phyloP scores from a whole-genome alignment of 495 filamentous ascomycete genomes.

The Penicillium chermesinum region DNA sequence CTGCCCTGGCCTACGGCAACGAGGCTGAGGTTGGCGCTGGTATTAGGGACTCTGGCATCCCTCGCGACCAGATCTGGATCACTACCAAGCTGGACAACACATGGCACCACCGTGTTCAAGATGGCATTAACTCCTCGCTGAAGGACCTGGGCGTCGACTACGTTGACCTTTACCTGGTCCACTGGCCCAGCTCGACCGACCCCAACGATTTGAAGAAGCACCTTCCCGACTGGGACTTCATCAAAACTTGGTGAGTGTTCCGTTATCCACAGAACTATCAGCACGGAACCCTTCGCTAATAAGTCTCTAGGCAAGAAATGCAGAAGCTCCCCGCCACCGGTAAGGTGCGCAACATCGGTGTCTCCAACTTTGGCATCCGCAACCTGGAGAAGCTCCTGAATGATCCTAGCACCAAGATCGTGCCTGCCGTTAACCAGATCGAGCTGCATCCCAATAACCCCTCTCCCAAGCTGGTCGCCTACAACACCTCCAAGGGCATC shows the following conservation, averaged over 20 bases:
- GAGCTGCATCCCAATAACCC: constrained; percentile 84
- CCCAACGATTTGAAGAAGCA: constrained; percentile 53
- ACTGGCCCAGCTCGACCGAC: constrained; percentile 72
- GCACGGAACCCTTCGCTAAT: no score
- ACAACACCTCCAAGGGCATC: constrained; percentile 62
- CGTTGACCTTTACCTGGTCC: constrained; percentile 80
- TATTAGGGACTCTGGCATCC: constrained; percentile 73
- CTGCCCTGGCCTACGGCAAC: constrained; percentile 79
- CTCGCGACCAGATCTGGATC: constrained; percentile 76
- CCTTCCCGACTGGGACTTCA: constrained; percentile 68
- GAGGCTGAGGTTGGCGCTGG: constrained; percentile 78
- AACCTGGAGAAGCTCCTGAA: constrained; percentile 55
- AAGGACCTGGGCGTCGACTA: constrained; percentile 68
- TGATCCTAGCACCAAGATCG: constrained; percentile 52
- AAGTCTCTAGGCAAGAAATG: constrained; percentile 58
- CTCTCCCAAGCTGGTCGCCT: constrained; percentile 72
- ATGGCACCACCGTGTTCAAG: constrained; percentile 66
- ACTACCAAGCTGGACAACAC: constrained; percentile 86
- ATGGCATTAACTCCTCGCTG: constrained; percentile 65
- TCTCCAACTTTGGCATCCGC: constrained; percentile 58
- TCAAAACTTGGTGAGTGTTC: constrained; percentile 68
- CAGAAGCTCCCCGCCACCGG: constrained; percentile 75
- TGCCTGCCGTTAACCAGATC: constrained; percentile 86
- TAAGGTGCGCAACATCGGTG: constrained; percentile 70
- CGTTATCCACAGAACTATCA: no score